Percentiles rank a stretch among this genome's conserved stretches.
Evolutionary conservation across 139 green algal genomes (phyloP).

Genomic region (Eudorina sp.): DNA sequence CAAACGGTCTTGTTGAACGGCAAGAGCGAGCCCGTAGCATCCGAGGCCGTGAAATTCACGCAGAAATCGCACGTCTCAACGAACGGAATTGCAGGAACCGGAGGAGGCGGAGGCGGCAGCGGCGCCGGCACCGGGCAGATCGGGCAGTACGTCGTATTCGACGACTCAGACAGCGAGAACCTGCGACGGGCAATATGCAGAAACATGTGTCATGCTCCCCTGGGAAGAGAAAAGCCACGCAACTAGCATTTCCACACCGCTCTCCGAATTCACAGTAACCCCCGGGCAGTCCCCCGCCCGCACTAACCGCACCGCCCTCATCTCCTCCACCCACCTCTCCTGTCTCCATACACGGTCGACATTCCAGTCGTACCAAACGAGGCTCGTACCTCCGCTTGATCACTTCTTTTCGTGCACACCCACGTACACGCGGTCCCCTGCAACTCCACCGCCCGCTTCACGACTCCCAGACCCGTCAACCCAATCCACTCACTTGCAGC

Average conservation of each 20-base stretch:
- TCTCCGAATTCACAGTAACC: too few relatives aligned
- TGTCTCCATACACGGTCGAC: neutral
- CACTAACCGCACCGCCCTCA: too few relatives aligned
- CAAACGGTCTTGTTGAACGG: neutral
- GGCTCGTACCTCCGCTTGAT: too few relatives aligned
- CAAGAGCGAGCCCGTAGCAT: neutral
- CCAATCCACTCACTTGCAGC: neutral
- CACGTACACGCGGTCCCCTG: too few relatives aligned
- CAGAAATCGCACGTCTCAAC: neutral
- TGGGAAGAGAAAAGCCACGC: too few relatives aligned
- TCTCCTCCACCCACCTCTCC: neutral
- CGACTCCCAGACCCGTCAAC: too few relatives aligned
- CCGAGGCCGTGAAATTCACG: neutral
- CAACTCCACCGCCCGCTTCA: too few relatives aligned
- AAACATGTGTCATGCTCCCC: neutral
- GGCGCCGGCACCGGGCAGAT: conserved; percentile 8
- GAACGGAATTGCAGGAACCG: neutral
- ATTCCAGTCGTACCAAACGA: neutral
- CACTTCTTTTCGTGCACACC: too few relatives aligned
- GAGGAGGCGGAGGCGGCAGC: neutral
- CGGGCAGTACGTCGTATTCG: conserved; percentile 21
- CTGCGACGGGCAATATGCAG: neutral
- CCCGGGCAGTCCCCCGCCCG: too few relatives aligned
- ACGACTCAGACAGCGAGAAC: conserved; percentile 6
- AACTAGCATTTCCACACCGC: too few relatives aligned